Conservation (phyloP, 768 basidiomycete species). For the Coprinopsis marcescibilis region DNA sequence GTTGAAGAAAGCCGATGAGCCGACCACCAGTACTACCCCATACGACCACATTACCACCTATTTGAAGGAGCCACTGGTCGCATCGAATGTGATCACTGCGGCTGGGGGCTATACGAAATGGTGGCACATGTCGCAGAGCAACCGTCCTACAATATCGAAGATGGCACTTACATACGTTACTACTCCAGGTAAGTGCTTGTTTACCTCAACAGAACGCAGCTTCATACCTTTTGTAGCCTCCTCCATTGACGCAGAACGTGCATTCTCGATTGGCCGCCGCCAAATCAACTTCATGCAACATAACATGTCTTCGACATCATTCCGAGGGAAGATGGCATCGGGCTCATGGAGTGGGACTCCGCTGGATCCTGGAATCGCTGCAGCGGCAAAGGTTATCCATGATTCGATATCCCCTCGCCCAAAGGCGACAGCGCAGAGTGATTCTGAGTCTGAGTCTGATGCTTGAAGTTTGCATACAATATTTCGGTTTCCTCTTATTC, state of each 20-base stretch:
- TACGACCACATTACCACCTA: constrained; percentile 16
- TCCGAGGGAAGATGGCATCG: constrained; percentile 16
- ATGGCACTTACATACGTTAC: constrained; percentile 23
- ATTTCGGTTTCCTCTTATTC: no score
- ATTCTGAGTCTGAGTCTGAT: no score
- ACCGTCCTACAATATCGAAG: constrained; percentile 12
- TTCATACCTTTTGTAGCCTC: constrained; percentile 3
- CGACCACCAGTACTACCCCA: not conserved
- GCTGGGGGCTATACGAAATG: constrained; percentile 17
- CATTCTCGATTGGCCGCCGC: constrained; percentile 17
- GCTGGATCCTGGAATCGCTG: constrained; percentile 9
- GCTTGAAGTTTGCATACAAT: no score
- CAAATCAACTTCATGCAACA: constrained; percentile 15
- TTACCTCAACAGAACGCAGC: not conserved
- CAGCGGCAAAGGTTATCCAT: not conserved
- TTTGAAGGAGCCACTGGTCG: constrained; percentile 13
- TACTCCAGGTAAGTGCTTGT: constrained; percentile 17
- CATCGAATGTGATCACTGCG: constrained; percentile 2
- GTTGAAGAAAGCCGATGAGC: constrained; percentile 4
- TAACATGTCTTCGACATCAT: constrained; percentile 18
- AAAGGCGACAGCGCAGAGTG: no score
- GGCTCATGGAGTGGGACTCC: constrained; percentile 16
- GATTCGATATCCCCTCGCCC: no score
- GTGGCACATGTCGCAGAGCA: constrained; percentile 10
- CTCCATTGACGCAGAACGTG: constrained; percentile 18